phyloP scores from a whole-genome alignment of 306 rosid species.

The Lathyrus sativus region DNA sequence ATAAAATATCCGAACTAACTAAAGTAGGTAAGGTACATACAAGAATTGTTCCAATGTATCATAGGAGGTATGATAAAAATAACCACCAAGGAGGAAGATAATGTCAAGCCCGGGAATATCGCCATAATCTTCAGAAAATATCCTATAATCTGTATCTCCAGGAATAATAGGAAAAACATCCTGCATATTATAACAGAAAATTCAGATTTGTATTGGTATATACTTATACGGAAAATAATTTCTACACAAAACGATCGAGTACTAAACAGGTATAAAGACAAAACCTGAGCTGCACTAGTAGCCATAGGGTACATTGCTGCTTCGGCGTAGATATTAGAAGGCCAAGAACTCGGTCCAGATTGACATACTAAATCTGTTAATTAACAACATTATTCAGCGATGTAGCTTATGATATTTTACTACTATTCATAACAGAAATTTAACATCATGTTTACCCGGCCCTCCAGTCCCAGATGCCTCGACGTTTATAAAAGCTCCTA shows the following conservation, averaged over 20 bases:
- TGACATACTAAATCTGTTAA: constrained; percentile 92
- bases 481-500: constrained; percentile 91
- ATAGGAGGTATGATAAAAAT: constrained; percentile 94
- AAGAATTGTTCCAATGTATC: constrained; percentile 90
- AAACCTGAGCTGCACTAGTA: constrained; percentile 96
- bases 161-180: constrained; percentile 96
- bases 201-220: constrained; percentile 31
- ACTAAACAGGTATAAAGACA: constrained; percentile 1
- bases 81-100: constrained; percentile 96
- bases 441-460: constrained; percentile 58
- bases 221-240: constrained; percentile 20
- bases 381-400: constrained; percentile 33
- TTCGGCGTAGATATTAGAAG: constrained; percentile 80
- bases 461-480: constrained; percentile 97
- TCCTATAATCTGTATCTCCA: constrained; percentile 97
- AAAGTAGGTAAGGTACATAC: constrained; percentile 69
- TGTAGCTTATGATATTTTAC: constrained; percentile 28
- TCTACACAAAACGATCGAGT: constrained; percentile 20
- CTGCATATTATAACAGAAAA: constrained; percentile 53
- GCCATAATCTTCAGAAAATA: constrained; percentile 90
- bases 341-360: constrained; percentile 98
- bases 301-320: constrained; percentile 97
- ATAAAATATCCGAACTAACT: constrained; percentile 52
- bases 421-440: not conserved
- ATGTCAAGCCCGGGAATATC: constrained; percentile 96